phyloP scores from a whole-genome alignment of 1,139 yeast genomes.

The Groenewaldozyma auringiensis region DNA sequence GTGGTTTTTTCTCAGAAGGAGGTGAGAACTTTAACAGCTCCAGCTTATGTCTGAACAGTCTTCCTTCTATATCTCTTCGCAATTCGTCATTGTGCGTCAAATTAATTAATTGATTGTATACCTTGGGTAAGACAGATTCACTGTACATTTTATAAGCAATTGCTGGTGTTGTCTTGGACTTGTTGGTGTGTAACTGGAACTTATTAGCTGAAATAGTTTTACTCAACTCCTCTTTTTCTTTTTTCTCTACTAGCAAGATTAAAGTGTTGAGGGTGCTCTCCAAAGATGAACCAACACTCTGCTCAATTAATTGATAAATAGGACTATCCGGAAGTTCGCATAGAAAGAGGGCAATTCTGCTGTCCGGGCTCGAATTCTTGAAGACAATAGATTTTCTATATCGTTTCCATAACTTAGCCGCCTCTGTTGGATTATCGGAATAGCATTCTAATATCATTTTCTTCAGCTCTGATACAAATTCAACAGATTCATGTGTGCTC shows the following conservation, averaged over 20 bases:
- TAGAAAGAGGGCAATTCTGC: slow-evolving; percentile 5
- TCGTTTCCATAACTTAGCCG: neutral
- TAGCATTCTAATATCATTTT: slow-evolving; percentile 4
- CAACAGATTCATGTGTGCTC: slow-evolving; percentile 37
- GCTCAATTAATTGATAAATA: slow-evolving; percentile 49
- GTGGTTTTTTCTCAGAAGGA: slow-evolving; percentile 33
- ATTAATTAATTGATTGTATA: slow-evolving; percentile 53
- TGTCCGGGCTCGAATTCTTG: neutral
- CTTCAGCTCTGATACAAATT: slow-evolving; percentile 31
- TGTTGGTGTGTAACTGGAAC: slow-evolving; percentile 25
- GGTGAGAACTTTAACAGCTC: slow-evolving; percentile 39
- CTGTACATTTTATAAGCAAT: slow-evolving; percentile 41
- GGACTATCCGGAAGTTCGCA: slow-evolving; percentile 53
- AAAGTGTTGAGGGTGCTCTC: slow-evolving; percentile 45
- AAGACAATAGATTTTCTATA: neutral
- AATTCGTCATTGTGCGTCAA: slow-evolving; percentile 50
- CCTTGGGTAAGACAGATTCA: slow-evolving; percentile 43
- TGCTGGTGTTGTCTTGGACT: slow-evolving; percentile 34
- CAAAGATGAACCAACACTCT: slow-evolving; percentile 42
- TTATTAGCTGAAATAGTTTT: slow-evolving; percentile 26
- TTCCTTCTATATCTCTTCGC: slow-evolving; percentile 54
- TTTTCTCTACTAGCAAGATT: slow-evolving; percentile 36
- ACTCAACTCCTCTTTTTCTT: slow-evolving; percentile 34
- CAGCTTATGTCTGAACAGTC: slow-evolving; percentile 49
- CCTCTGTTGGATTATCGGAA: neutral